Evolutionary conservation across 225 moss, liverwort and hornwort genomes (phyloP), one percentile per base, ranked within the genome.

Genomic region (Sphagnum tenellum): DNA sequence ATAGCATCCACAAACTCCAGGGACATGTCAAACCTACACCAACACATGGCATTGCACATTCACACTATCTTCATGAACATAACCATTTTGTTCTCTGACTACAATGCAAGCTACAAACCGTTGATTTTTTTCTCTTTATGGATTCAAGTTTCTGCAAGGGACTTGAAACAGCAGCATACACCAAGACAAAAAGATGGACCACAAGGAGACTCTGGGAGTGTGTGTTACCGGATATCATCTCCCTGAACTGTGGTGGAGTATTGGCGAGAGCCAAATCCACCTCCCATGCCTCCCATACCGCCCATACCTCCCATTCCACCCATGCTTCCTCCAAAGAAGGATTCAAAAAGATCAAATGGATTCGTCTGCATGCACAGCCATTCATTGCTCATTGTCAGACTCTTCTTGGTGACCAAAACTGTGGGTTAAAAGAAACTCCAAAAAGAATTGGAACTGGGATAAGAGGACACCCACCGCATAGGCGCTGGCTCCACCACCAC

Each of bases 1-100:
- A 86, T 79, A 12, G 86, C 86, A 53, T 86, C 86, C 70, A 73
- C 76, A 55, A 86, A 86, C 59, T 82, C 79, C 65, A 86, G 62
- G 48, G 68, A 68, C 79, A 82, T 73, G 74, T 86, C 86, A 67
- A 68, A 76, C 70, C 85, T 85, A 78, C 52, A 66, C 45, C 66
- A 66, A 77, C 44, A 57, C 2, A 57, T 6, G 48, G 4, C 44
- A 29, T 29, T 29, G 29, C 29, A 29, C 29, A 29, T 29, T 29
- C 29, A 29, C 29, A 1, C 29, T 29, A 29, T 29, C 29, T 29
- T 29, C 29, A 29, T 29, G 29, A 29, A 29, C 29, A 29, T 29
- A 29, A 1, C 29, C 29, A 29, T 29, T 29, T 29, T 29, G 29
- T 29, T 0, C 29, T 29, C 29, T 29, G 1, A 29, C 29, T 29